Percentiles rank a stretch among this genome's conserved stretches.
Conservation (phyloP, 1,139 yeast genomes). For the Debaryomyces nepalensis region DNA sequence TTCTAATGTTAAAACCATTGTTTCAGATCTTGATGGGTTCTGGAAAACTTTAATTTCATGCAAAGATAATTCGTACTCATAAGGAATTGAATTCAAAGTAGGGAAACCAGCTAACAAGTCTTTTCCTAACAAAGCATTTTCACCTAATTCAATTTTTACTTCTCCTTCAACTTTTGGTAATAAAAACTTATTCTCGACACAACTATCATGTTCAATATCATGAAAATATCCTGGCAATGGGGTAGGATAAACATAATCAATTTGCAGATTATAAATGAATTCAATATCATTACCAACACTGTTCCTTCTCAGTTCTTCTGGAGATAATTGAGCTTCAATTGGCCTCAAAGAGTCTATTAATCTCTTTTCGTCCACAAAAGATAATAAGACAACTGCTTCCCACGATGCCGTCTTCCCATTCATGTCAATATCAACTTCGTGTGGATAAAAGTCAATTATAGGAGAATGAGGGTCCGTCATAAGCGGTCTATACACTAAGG, state of each 20-base stretch:
- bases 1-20: constrained; percentile 68
- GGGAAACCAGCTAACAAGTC: constrained; percentile 91
- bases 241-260: constrained; percentile 68
- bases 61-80: constrained; percentile 51
- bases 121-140: constrained; percentile 72
- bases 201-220: constrained; percentile 78
- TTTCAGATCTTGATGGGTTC: constrained; percentile 81
- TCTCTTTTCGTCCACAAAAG: constrained; percentile 86
- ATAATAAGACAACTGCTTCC: constrained; percentile 97
- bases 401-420: constrained; percentile 96
- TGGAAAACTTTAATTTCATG: constrained; percentile 82
- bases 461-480: constrained; percentile 93
- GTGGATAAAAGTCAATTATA: constrained; percentile 88
- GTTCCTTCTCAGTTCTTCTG: constrained; percentile 76
- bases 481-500: constrained; percentile 73
- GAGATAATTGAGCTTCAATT: constrained; percentile 58
- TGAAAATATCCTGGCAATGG: constrained; percentile 80
- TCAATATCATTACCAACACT: constrained; percentile 69
- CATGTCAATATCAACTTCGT: constrained; percentile 84
- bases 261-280: constrained; percentile 79
- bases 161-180: constrained; percentile 56
- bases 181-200: constrained; percentile 61
- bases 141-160: constrained; percentile 62
- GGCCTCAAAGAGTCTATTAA: constrained; percentile 75
- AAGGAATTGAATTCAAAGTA: constrained; percentile 70